Evolutionary conservation across 1,284 basidiomycete species (phyloP).

Genomic region (Pulchroboletus neoregius): DNA sequence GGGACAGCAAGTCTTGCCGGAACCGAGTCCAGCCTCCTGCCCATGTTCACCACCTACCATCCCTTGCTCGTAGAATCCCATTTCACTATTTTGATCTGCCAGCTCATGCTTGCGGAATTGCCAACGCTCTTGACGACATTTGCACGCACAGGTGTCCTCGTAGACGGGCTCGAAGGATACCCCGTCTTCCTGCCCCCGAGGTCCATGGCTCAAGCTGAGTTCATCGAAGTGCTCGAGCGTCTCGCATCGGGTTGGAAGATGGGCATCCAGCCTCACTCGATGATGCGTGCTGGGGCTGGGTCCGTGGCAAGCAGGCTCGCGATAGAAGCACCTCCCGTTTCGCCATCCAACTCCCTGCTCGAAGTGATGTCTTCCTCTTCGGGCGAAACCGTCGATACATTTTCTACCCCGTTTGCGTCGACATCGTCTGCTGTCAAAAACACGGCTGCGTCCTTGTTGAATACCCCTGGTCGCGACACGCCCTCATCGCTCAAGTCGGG

Average conservation of each 20-base stretch:
- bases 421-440: conserved; percentile 20
- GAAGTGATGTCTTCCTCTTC: conserved; percentile 28
- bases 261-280: conserved; percentile 55
- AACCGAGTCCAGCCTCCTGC: conserved; percentile 37
- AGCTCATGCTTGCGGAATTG: conserved; percentile 73
- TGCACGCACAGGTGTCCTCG: conserved; percentile 55
- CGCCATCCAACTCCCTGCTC: conserved; percentile 20
- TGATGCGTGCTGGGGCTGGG: conserved; percentile 34
- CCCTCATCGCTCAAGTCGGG: conserved; percentile 26
- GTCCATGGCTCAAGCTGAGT: conserved; percentile 82
- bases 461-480: conserved; percentile 10
- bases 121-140: conserved; percentile 56
- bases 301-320: conserved; percentile 40
- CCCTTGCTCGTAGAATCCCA: conserved; percentile 80
- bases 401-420: conserved; percentile 17
- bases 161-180: conserved; percentile 79
- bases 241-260: conserved; percentile 66
- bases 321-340: conserved; percentile 39
- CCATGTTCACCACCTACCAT: conserved; percentile 78
- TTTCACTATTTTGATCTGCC: conserved; percentile 68
- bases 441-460: background rate
- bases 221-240: conserved; percentile 73
- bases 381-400: conserved; percentile 20
- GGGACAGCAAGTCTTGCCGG: conserved; percentile 30
- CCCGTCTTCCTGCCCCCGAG: conserved; percentile 79